phyloP scores from a whole-genome alignment of 2,329 filamentous ascomycete genomes.

The Penicillium sp. region DNA sequence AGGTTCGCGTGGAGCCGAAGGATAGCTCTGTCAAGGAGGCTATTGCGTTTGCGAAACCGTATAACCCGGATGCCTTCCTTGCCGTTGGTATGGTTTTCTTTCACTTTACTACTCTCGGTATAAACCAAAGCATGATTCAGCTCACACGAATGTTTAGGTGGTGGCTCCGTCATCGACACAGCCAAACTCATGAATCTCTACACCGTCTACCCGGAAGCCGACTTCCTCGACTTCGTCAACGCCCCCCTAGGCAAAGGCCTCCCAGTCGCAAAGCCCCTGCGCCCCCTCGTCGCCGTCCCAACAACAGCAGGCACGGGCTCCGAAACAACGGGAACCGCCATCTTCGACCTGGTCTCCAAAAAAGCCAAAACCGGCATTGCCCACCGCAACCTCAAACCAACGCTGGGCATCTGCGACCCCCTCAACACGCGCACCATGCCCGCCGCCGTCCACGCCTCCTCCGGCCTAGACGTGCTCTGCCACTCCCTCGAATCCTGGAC shows the following conservation, averaged over 20 bases:
- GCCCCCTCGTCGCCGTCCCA: slow-evolving; percentile 78
- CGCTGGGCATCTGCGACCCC: slow-evolving; percentile 81
- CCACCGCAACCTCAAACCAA: slow-evolving; percentile 93
- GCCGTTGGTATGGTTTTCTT: slow-evolving; percentile 67
- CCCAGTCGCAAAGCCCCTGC: slow-evolving; percentile 70
- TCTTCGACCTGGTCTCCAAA: slow-evolving; percentile 90
- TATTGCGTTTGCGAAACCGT: slow-evolving; percentile 80
- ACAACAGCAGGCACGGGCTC: slow-evolving; percentile 86
- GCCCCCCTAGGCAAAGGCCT: slow-evolving; percentile 84
- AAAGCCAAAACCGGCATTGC: slow-evolving; percentile 95
- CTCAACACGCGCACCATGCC: slow-evolving; percentile 97
- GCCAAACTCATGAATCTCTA: slow-evolving; percentile 99
- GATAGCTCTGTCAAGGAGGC: slow-evolving; percentile 91
- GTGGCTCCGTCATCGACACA: slow-evolving; percentile 95
- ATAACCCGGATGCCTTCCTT: slow-evolving; percentile 82
- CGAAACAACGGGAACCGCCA: slow-evolving; percentile 96
- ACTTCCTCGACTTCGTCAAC: slow-evolving; percentile 97
- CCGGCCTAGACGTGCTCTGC: slow-evolving; percentile 91
- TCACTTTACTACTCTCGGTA: not conserved
- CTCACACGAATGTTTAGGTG: slow-evolving; percentile 41
- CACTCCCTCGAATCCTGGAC: slow-evolving; percentile 97
- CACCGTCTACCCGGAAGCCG: slow-evolving; percentile 83
- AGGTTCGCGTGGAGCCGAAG: slow-evolving; percentile 86
- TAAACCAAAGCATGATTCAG: not conserved
- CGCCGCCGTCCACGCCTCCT: slow-evolving; percentile 84